Base-by-base conservation (phyloP, 192 early-diverging fungal species). In the Umbelopsis isabellina region DNA sequence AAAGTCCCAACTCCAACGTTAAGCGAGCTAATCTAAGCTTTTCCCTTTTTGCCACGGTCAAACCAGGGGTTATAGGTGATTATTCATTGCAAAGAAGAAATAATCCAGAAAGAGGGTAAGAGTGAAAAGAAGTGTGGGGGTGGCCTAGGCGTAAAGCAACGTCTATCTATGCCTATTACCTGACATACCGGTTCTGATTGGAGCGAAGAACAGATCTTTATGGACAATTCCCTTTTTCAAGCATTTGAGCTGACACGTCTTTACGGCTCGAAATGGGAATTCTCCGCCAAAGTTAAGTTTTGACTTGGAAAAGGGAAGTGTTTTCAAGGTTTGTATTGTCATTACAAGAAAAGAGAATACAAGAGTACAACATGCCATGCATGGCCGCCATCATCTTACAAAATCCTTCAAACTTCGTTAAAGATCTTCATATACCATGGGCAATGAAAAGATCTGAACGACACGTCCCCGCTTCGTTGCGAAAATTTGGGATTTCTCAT, bases 171-270 rank as follows among this genome's bases (percentile, higher is more conserved):
- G 27, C 16, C 18, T 61, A 30, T 49, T 3, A 21, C 6, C 15
- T 49, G 55, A 13, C 30, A 16, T 25, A 5, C 37, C 37, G 6
- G 10, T 10, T 12, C 2, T 25, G 55, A 61, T 22, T 11, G 23
- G 30, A 58, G 30, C 27, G 27, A 15, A 30, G 27, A 8, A 13
- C 53, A 25, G 2, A 58, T 41, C 7, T 41, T 41, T 10, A 41
- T 41, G 37, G 37, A 41, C 37, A 33, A 10, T 58, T 61, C 12
- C 55, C 55, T 35, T 61, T 35, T 61, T 61, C 55, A 61, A 25
- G 2, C 0, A 33, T 61, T 61, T 13, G 30, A 27, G 55, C 55
- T 61, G 55, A 61, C 55, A 61, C 27, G 16, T 25, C 33, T 35
- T 30, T 15, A 16, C 27, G 7, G 16, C 55, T 61, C 10, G 27